phyloP scores from a whole-genome alignment of 2,329 filamentous ascomycete species.

The Verticillium nonalfalfae region DNA sequence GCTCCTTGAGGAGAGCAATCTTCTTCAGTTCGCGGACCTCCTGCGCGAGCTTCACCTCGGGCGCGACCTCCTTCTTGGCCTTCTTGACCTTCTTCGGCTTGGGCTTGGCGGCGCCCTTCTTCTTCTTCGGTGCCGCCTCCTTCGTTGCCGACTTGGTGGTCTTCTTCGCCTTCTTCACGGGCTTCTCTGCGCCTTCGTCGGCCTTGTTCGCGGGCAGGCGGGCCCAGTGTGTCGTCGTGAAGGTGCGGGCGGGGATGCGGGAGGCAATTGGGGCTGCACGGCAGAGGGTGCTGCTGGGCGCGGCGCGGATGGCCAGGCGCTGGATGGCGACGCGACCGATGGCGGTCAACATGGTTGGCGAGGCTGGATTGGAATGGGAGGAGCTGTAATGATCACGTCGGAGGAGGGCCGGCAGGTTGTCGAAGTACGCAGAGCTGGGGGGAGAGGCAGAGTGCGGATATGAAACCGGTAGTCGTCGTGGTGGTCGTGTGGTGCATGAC shows the following conservation, averaged over 20 bases:
- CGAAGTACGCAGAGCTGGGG: not conserved
- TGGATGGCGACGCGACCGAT: constrained; percentile 30
- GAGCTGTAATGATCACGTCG: not conserved
- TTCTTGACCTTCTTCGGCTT: constrained; percentile 20
- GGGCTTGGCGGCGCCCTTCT: constrained; percentile 11
- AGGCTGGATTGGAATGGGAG: not conserved
- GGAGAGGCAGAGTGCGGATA: not conserved
- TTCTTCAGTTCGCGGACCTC: constrained; percentile 29
- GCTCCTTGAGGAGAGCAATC: constrained; percentile 32
- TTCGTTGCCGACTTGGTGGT: not conserved
- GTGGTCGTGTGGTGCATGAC: constrained; percentile 1
- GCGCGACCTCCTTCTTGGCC: constrained; percentile 24
- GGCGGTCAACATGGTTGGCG: constrained; percentile 31
- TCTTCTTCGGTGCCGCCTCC: constrained; percentile 10
- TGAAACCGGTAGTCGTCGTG: not conserved
- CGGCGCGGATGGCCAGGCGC: constrained; percentile 20
- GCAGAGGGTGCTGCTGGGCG: constrained; percentile 15
- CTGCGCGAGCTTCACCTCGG: constrained; percentile 28
- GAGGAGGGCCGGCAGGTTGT: not conserved
- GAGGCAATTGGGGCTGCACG: constrained; percentile 8
- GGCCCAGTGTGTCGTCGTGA: constrained; percentile 22
- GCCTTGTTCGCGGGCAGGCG: constrained; percentile 15
- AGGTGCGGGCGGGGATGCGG: constrained; percentile 16
- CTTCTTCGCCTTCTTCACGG: constrained; percentile 12
- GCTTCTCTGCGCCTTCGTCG: constrained; percentile 15